phyloP scores from a whole-genome alignment of 139 green algal genomes.

The Chlorella sp. region DNA sequence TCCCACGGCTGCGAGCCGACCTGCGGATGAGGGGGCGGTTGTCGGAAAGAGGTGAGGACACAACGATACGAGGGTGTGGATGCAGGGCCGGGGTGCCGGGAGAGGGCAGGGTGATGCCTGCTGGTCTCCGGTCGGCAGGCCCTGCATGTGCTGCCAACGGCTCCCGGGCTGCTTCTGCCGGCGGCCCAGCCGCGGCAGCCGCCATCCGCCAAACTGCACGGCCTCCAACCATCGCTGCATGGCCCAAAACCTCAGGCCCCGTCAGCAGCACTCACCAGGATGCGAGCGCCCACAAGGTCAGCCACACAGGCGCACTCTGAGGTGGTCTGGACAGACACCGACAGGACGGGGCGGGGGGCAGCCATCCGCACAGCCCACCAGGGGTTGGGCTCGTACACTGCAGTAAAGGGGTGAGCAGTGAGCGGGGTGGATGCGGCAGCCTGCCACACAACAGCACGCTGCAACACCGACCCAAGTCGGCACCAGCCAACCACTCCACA shows the following conservation, averaged over 20 bases:
- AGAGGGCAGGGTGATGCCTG: too few species aligned
- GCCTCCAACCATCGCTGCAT: too few species aligned
- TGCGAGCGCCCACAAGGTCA: conserved; percentile 6
- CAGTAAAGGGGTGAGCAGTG: background rate
- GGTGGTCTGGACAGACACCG: conserved; percentile 25
- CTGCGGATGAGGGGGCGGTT: too few species aligned
- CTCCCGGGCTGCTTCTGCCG: too few species aligned
- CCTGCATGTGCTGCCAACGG: conserved; percentile 33
- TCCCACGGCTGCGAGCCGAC: too few species aligned
- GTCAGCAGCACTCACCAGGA: conserved; percentile 12
- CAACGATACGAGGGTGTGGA: too few species aligned
- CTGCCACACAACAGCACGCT: background rate
- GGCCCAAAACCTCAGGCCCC: too few species aligned
- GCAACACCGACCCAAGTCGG: background rate
- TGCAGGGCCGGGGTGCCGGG: too few species aligned
- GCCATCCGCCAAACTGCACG: too few species aligned
- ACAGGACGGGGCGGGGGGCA: background rate
- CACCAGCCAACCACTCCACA: background rate
- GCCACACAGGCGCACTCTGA: conserved; percentile 33
- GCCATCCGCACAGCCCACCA: conserved; percentile 40
- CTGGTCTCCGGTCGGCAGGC: too few species aligned
- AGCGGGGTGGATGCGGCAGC: background rate
- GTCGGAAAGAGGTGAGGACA: too few species aligned
- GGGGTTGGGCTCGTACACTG: background rate
- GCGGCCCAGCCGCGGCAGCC: too few species aligned